These are phyloP conservation scores for Phytophthora capsici DNA, from an alignment of 352 stramenopile species.

Conservation along the genomic window DNA sequence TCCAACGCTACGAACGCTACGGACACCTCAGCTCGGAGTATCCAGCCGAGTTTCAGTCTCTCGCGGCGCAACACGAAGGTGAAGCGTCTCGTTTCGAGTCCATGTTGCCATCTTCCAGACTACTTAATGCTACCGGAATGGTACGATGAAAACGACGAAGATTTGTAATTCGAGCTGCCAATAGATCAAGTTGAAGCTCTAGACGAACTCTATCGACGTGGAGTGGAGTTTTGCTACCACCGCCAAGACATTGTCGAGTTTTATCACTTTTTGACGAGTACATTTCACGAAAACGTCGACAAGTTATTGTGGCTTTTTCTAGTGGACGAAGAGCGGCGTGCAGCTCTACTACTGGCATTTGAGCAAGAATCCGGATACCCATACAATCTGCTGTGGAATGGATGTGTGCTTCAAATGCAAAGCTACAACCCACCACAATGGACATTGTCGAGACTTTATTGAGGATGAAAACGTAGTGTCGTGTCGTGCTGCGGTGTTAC, in stretches of 20 bases:
- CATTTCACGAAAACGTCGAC: conserved; percentile 30
- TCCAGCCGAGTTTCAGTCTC: conserved; percentile 71
- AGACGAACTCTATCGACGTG: conserved; percentile 26
- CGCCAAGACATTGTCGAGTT: conserved; percentile 30
- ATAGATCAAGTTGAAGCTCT: conserved; percentile 28
- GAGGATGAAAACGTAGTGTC: conserved; percentile 60
- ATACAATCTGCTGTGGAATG: conserved; percentile 52
- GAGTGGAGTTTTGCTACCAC: conserved; percentile 53
- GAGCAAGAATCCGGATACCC: conserved; percentile 49
- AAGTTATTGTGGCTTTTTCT: conserved; percentile 43
- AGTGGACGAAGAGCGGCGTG: conserved; percentile 60
- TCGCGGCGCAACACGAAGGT: conserved; percentile 67
- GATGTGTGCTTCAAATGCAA: conserved; percentile 76
- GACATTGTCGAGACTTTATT: conserved; percentile 60
- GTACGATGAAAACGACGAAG: too few species aligned
- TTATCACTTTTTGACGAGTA: conserved; percentile 42
- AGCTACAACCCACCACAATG: conserved; percentile 46
- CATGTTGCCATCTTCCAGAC: too few species aligned
- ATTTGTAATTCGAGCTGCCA: conserved; percentile 23
- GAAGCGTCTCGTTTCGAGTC: conserved; percentile 65
- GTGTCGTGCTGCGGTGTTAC: conserved; percentile 61
- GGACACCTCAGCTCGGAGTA: conserved; percentile 79
- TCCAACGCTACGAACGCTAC: conserved; percentile 78
- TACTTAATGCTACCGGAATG: too few species aligned
- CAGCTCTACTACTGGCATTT: conserved; percentile 59